Evolutionary conservation across 768 basidiomycete genomes (phyloP), one percentile per base, ranked within the genome.

Genomic region (Mycena epipterygia): DNA sequence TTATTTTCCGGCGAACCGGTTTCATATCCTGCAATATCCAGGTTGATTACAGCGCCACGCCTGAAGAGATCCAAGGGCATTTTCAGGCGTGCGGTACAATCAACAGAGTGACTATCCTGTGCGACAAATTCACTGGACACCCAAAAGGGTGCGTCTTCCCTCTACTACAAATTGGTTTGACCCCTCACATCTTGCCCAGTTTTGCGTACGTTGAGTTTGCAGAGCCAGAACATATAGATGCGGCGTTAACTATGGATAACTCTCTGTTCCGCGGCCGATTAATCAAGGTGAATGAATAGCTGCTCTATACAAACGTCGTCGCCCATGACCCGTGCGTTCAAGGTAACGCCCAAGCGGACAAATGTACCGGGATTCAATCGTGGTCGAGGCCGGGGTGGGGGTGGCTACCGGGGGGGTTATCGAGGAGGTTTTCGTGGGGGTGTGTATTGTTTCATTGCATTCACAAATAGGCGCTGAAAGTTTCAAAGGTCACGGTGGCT

Each of bases 191-290:
- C 63, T 56, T 55, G 12, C 39, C 30, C 75, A 98, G 97, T 58
- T 99, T 94, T 84, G 97, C 97, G 61, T 99, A 99, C 84, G 97
- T 99, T 49, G 98, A 99, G 81, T 99, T 99, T 80, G 91, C 98
- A 76, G 96, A 98, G 77, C 88, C 96, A 42, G 92, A 94, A 67
- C 92, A 95, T 73, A 93, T 99, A 72, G 93, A 95, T 76, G 92
- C 95, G 69, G 96, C 97, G 16, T 77, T 98, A 72, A 91, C 96
- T 17, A 88, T 99, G 86, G 96, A 99, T 81, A 97, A 98, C 75
- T 96, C 95, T n/a, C 82, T 97, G 76, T 98, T 99, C 88, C 90
- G 93, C 64, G 96, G 96, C 29, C 89, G 98, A 75, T 82, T 97
- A 78, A 92, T 99, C 80, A 97, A 97, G 85, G 97, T 95, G 37